Percentiles rank a stretch among this genome's conserved stretches.
Evolutionary conservation across 495 filamentous ascomycete species (phyloP).

Genomic region (Astrocystis sublimbata): DNA sequence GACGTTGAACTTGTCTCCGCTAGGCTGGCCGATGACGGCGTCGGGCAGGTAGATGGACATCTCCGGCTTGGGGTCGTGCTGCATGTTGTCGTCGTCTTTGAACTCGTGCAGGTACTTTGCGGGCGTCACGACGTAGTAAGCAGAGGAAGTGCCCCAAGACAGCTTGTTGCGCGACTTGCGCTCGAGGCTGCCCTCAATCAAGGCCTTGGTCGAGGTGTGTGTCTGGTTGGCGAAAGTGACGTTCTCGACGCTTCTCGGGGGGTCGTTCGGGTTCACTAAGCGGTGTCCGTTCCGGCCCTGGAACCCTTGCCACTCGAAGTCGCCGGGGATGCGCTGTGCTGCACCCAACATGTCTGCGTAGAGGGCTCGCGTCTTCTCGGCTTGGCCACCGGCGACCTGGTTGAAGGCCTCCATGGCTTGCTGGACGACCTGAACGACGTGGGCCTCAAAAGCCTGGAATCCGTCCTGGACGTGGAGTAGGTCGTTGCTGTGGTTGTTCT

Average conservation of each 20-base stretch:
- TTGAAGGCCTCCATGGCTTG: slow-evolving; percentile 77
- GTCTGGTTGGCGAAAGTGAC: slow-evolving; percentile 86
- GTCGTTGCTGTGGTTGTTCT: slow-evolving; percentile 93
- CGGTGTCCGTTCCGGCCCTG: slow-evolving; percentile 62
- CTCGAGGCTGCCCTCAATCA: slow-evolving; percentile 86
- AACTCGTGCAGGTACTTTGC: slow-evolving; percentile 91
- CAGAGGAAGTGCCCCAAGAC: slow-evolving; percentile 71
- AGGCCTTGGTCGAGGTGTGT: slow-evolving; percentile 73
- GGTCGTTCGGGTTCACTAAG: slow-evolving; percentile 77
- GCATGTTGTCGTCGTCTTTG: slow-evolving; percentile 85
- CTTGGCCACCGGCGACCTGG: slow-evolving; percentile 71
- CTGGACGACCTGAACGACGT: slow-evolving; percentile 83
- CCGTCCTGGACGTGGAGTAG: slow-evolving; percentile 84
- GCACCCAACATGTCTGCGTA: slow-evolving; percentile 79
- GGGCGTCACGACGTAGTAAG: slow-evolving; percentile 87
- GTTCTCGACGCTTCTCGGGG: slow-evolving; percentile 67
- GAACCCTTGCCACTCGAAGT: slow-evolving; percentile 93
- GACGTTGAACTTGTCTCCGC: slow-evolving; percentile 83
- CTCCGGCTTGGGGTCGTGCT: slow-evolving; percentile 79
- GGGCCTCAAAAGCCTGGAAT: slow-evolving; percentile 84
- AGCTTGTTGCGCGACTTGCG: slow-evolving; percentile 78
- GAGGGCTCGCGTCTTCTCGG: slow-evolving; percentile 75
- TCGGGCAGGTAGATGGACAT: slow-evolving; percentile 91
- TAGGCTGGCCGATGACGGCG: slow-evolving; percentile 72
- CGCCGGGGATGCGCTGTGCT: slow-evolving; percentile 77